Base-by-base conservation (phyloP, 192 early-diverging fungal genomes). In the Haplosporangium gracile region DNA sequence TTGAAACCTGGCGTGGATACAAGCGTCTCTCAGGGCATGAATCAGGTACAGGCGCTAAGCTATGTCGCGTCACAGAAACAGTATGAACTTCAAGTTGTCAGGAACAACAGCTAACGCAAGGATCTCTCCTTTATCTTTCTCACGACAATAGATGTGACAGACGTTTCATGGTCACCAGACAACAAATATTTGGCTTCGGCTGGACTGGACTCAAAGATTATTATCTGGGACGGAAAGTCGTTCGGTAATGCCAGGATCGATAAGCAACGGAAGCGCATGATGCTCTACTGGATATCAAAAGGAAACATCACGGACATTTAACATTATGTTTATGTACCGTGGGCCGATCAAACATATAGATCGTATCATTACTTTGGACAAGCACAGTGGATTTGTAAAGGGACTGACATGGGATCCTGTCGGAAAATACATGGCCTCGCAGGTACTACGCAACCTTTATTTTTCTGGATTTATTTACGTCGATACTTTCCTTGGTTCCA, bases 341-440 rank as follows among this genome's bases (percentile, higher is more conserved):
- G 18, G n/a, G n/a, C 2, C 36, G n/a, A 26, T 38, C 24, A 74
- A 57, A 6, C 49, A n/a, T 9, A 20, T 76, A 92, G 93, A 94
- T 36, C 88, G 90, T 11, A 74, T 98, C 26, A 90, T 90, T 5
- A 93, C 90, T 68, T 82, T 98, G 36, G 90, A 93, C 63, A 90
- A 89, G 34, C 97, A 98, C 73, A 72, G 88, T 36, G 97, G 96
- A 53, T 98, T 99, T 88, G 98, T 99, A 32, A 99, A 99, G 89
- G 98, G 98, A 16, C 82, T 99, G 9, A 93, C 97, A 1, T 99
- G 97, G 93, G 98, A 99, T 88, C 98, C 98, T 8, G 96, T 96
- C 4, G 98, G 98, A 20, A 94, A 96, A 80, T 99, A 94, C 86
- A 87, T 99, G 74, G 98, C 98, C 0, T 93, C 96, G 9, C 97